Base-by-base conservation (phyloP, 1,139 yeast species). In the Zygosaccharomyces pseudobailii region DNA sequence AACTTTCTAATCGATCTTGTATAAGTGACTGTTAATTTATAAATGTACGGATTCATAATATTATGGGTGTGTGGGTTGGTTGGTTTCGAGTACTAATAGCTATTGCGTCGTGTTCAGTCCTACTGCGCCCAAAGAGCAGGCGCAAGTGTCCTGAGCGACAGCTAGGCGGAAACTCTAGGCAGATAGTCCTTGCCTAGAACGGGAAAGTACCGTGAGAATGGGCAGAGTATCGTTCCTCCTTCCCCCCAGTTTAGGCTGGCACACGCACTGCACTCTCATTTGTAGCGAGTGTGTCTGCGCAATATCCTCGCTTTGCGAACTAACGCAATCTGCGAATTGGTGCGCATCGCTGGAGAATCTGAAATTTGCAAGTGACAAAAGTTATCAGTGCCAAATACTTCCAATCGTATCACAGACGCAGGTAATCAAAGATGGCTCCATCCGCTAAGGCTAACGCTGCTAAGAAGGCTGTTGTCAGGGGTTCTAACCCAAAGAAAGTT, bases 381-480 rank as follows among this genome's bases (percentile, higher is more conserved):
- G 23, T 9, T 7, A 23, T 20, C 32, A 38, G 34, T n/a, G 41
- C 22, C 33, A 28, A 28, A 38, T 33, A 25, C 20, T 39, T 27
- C 24, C 24, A 30, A 30, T 5, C 33, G 33, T 19, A 30, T 30
- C 19, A 30, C 33, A 30, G 33, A 30, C 19, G 33, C 34, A 34
- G 33, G 41, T 38, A 38, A 38, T 38, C 41, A 63, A 70, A 67
- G 70, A 74, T 74, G 79, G 78, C 79, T 73, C 77, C 79, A 73
- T 71, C 76, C 66, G 72, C 72, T 61, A 84, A 90, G 83, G 98
- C 98, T 79, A 80, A 89, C 73, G 81, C 87, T 76, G 97, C 98
- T 77, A 89, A 92, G 84, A 92, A 92, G 83, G 94, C 97, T 75
- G 97, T 88, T 76, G 86, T 86, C 73, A 92, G 90, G 82, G 99